phyloP scores from a whole-genome alignment of 148 eudicot genomes.

The Simmondsia chinensis region DNA sequence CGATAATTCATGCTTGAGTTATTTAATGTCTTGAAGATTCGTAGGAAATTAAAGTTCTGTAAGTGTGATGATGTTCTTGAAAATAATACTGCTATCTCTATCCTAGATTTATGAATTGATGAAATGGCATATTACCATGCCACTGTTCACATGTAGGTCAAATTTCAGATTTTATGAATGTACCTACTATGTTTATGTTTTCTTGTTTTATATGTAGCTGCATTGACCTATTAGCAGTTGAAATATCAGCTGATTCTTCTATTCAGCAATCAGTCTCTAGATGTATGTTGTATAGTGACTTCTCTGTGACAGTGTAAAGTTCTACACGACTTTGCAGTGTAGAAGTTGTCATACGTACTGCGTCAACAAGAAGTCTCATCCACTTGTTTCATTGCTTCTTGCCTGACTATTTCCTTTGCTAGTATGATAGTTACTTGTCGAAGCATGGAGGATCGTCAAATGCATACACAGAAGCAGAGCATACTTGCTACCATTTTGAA shows the following conservation, averaged over 20 bases:
- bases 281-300: too few species aligned
- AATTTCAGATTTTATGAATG: too few species aligned
- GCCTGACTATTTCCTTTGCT: slow-evolving; percentile 26
- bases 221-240: background rate
- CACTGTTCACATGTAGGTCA: background rate
- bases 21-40: too few species aligned
- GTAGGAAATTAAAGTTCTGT: too few species aligned
- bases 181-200: too few species aligned
- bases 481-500: slow-evolving; percentile 95
- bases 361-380: background rate
- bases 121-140: background rate
- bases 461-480: slow-evolving; percentile 93
- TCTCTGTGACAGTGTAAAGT: too few species aligned
- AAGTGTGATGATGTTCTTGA: too few species aligned
- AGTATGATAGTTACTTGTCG: slow-evolving; percentile 96
- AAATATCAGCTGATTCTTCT: background rate
- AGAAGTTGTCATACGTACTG: background rate
- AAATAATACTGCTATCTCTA: background rate
- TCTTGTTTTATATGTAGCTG: too few species aligned
- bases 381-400: background rate
- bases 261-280: background rate
- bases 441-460: slow-evolving; percentile 98
- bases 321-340: too few species aligned
- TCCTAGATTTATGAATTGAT: background rate
- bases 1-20: too few species aligned